Conservation (phyloP, 2,329 filamentous ascomycete genomes). For the Aspergillus vadensis region DNA sequence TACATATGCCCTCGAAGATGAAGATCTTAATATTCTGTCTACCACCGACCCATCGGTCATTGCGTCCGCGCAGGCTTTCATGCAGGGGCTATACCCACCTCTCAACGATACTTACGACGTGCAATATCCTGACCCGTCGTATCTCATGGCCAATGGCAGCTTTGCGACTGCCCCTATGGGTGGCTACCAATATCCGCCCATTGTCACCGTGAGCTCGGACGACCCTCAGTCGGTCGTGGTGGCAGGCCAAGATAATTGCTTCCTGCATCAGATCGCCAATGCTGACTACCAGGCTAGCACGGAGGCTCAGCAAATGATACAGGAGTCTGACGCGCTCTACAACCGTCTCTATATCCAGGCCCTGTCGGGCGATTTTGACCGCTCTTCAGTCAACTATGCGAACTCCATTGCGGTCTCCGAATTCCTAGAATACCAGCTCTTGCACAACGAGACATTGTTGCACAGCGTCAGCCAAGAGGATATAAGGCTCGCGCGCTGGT, state of each 20-base stretch:
- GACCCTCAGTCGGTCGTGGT: slow-evolving; percentile 57
- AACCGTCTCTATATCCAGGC: slow-evolving; percentile 45
- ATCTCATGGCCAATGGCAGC: slow-evolving; percentile 52
- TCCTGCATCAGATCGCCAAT: slow-evolving; percentile 38
- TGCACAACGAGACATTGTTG: slow-evolving; percentile 53
- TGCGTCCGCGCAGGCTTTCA: slow-evolving; percentile 61
- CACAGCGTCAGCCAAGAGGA: slow-evolving; percentile 34
- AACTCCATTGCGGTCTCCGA: slow-evolving; percentile 59
- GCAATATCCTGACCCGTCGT: slow-evolving; percentile 37
- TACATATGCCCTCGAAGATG: slow-evolving; percentile 45
- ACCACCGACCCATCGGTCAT: slow-evolving; percentile 51
- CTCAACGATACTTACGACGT: slow-evolving; percentile 36
- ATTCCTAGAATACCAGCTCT: slow-evolving; percentile 56
- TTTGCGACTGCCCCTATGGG: slow-evolving; percentile 51
- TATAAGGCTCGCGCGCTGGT: slow-evolving; percentile 41
- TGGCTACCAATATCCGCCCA: slow-evolving; percentile 60
- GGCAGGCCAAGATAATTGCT: slow-evolving; percentile 51
- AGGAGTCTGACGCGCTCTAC: slow-evolving; percentile 50
- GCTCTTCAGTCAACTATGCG: slow-evolving; percentile 48
- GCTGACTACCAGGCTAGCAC: slow-evolving; percentile 45
- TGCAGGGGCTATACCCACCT: slow-evolving; percentile 64
- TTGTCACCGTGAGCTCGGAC: slow-evolving; percentile 46
- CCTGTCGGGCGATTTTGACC: slow-evolving; percentile 46
- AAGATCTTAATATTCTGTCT: slow-evolving; percentile 53
- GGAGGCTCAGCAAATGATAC: slow-evolving; percentile 44